Evolutionary conservation across 768 basidiomycete species (phyloP), one percentile per base, ranked within the genome.

Genomic region (Paxillus involutus): DNA sequence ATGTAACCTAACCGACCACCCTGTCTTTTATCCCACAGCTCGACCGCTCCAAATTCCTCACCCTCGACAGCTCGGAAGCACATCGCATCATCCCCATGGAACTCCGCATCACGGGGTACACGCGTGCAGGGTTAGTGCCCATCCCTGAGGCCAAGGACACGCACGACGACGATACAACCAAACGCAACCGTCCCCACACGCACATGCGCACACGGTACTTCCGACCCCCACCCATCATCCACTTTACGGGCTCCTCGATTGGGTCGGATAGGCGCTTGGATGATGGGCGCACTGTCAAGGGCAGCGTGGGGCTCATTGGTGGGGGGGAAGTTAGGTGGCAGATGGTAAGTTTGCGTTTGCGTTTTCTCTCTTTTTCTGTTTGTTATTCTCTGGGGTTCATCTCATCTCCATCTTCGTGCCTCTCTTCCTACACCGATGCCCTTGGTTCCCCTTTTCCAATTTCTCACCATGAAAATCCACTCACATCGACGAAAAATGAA

Each of bases 61-160:
- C 70, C 13, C 53, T 65, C 17, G 56, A 57, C 3, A 59, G 72
- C 3, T 64, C 71, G 56, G 82, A 82, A 66, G 80, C 76, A 2
- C 75, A 76, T 47, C 75, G 77, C n/a, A 76, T 83, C 47, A 79
- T 84, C 41, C 80, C 82, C 2, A 68, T 82, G 70, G 74, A 72
- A 17, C 51, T 85, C n/a, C 73, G 71, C 11, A 63, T 80, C 36
- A 57, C 63, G 0, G 69, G 74, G 7, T 80, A 78, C 47, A 71
- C 71, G 0, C 62, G 65, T 19, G 59, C 64, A 3, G 52, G 44
- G 9, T n/a, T 63, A 35, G 60, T 67, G 58, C 63, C 63, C 2
- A 32, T 68, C 36, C 44, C 39, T 16, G 52, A 59, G n/a, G 35
- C 14, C 9, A 42, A 47, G 12, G 48, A 41, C 16, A 4, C 30